Evolutionary conservation across 2,329 filamentous ascomycete genomes (phyloP).

Genomic region (Xenosphaeropsis pyriputrescens): DNA sequence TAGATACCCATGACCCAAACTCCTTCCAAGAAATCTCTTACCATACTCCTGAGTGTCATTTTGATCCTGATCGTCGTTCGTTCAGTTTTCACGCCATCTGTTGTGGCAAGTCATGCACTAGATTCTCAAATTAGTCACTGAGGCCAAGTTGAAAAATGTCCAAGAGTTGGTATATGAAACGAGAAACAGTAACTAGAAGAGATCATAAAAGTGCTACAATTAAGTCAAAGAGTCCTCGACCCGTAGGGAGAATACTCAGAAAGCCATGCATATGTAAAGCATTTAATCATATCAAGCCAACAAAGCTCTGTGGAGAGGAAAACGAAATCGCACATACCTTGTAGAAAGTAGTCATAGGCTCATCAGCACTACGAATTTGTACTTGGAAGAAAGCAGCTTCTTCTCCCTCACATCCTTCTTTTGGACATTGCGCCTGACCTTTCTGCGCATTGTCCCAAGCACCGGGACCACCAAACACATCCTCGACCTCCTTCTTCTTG

Average conservation of each 20-base stretch:
- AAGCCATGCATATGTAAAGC: not conserved
- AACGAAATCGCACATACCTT: constrained; percentile 38
- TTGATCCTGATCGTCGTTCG: no score
- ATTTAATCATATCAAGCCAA: constrained; percentile 4
- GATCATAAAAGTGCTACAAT: no score
- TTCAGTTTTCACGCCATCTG: constrained; percentile 51
- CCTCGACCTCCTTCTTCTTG: constrained; percentile 77
- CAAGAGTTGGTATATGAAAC: no score
- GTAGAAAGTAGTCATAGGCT: constrained; percentile 96
- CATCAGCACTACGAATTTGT: constrained; percentile 94
- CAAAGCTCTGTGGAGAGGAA: no score
- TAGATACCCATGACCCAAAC: no score
- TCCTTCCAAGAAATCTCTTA: no score
- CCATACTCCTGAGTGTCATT: no score
- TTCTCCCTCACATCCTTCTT: constrained; percentile 63
- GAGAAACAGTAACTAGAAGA: no score
- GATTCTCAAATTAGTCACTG: no score
- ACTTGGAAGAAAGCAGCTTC: constrained; percentile 93
- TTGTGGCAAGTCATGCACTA: constrained; percentile 54
- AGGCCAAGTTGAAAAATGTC: no score
- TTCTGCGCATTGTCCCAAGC: constrained; percentile 89
- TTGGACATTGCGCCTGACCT: constrained; percentile 67
- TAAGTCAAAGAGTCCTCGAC: no score
- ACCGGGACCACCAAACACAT: constrained; percentile 75
- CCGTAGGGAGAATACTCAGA: no score